Evolutionary conservation across 2,329 filamentous ascomycete genomes (phyloP).

Genomic region (Capronia coronata): DNA sequence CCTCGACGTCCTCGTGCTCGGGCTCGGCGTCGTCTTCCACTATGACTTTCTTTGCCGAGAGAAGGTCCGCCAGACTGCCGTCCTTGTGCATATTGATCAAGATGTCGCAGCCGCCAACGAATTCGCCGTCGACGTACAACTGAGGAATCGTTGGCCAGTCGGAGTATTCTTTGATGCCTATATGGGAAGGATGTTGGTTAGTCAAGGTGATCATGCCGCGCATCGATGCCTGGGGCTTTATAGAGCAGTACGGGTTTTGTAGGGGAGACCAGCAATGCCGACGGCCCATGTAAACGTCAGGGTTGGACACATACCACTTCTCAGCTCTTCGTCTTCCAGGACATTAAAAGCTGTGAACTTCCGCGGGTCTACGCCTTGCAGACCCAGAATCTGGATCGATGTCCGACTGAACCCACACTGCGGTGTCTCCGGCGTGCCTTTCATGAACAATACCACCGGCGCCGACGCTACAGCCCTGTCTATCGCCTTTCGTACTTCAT

Average conservation of each 20-base stretch:
- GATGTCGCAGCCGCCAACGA: slow-evolving; percentile 96
- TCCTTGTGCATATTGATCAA: slow-evolving; percentile 95
- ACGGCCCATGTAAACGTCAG: too few relatives aligned
- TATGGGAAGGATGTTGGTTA: neutral
- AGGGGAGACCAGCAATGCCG: too few relatives aligned
- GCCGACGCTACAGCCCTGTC: slow-evolving; percentile 82
- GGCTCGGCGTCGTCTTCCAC: slow-evolving; percentile 46
- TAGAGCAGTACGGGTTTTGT: too few relatives aligned
- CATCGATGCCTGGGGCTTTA: neutral
- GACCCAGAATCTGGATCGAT: slow-evolving; percentile 85
- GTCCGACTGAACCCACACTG: slow-evolving; percentile 96
- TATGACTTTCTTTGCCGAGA: slow-evolving; percentile 88
- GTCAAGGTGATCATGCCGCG: neutral
- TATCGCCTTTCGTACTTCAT: slow-evolving; percentile 73
- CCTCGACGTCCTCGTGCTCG: slow-evolving; percentile 11
- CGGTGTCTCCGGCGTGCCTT: slow-evolving; percentile 90
- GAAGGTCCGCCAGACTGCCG: slow-evolving; percentile 81
- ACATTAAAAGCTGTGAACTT: slow-evolving; percentile 99
- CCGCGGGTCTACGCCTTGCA: slow-evolving; percentile 88
- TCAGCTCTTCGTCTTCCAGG: slow-evolving; percentile 79
- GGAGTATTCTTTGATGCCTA: slow-evolving; percentile 97
- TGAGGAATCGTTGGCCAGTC: slow-evolving; percentile 99
- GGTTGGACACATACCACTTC: slow-evolving; percentile 70
- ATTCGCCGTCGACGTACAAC: slow-evolving; percentile 91
- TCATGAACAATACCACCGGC: slow-evolving; percentile 98